Evolutionary conservation across 2,329 filamentous ascomycete species (phyloP).

Genomic region (Cordyceps farinosa): DNA sequence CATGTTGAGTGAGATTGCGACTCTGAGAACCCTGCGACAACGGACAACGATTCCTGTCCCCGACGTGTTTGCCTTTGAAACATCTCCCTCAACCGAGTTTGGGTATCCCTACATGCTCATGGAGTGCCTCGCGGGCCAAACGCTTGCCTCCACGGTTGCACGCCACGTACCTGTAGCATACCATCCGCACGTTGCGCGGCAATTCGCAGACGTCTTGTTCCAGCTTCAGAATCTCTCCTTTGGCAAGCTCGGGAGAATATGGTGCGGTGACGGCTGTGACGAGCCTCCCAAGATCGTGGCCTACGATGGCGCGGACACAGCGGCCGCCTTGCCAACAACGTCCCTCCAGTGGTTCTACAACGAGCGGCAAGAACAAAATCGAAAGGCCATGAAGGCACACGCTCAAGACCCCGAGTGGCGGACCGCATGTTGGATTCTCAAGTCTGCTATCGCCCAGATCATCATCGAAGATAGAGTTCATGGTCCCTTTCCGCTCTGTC

Average conservation of each 20-base stretch:
- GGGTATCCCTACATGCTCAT: conserved; percentile 19
- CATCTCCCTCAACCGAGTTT: conserved; percentile 15
- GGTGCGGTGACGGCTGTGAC: conserved; percentile 7
- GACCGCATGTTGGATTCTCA: too few relatives aligned
- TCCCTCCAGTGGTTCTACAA: neutral
- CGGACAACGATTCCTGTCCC: conserved; percentile 17
- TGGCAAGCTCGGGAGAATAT: conserved; percentile 16
- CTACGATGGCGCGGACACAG: neutral
- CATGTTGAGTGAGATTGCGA: conserved; percentile 20
- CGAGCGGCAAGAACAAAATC: neutral
- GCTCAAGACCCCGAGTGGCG: neutral
- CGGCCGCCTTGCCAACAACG: neutral
- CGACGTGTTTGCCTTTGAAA: conserved; percentile 7
- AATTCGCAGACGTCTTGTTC: conserved; percentile 15
- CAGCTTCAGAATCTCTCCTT: conserved; percentile 18
- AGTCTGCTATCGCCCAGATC: too few relatives aligned
- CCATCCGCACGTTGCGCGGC: neutral
- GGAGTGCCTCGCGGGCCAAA: conserved; percentile 13
- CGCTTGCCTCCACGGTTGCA: neutral
- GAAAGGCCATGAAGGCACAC: neutral
- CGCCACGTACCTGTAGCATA: neutral
- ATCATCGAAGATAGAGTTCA: too few relatives aligned
- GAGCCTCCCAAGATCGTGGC: neutral
- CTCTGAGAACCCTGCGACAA: conserved; percentile 13
- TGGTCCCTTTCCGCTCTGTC: too few relatives aligned